Percentiles rank a stretch among this genome's conserved stretches.
Conservation (phyloP, 2,329 filamentous ascomycete genomes). For the Microcera coccophila region DNA sequence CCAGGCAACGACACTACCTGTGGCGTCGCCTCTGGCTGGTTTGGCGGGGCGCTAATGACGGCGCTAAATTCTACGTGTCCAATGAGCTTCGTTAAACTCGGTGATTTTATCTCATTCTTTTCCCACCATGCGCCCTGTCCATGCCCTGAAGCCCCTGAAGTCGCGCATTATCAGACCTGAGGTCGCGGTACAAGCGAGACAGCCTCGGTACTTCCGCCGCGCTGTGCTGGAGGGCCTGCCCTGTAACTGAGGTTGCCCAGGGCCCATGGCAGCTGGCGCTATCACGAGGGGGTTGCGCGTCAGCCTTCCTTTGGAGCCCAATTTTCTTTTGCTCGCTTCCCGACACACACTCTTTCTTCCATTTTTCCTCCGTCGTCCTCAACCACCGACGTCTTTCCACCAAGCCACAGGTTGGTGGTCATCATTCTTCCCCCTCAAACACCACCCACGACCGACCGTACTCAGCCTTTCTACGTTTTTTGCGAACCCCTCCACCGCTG, state of each 20-base stretch:
- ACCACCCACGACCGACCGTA: too few relatives aligned
- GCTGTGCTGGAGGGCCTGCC: not conserved
- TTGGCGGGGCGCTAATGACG: slow-evolving; percentile 35
- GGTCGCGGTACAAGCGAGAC: slow-evolving; percentile 17
- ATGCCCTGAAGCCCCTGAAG: slow-evolving; percentile 38
- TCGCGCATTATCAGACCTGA: slow-evolving; percentile 32
- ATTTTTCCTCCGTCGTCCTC: slow-evolving; percentile 18
- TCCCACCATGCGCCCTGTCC: slow-evolving; percentile 31
- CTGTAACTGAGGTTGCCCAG: not conserved
- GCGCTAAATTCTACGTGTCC: slow-evolving; percentile 33
- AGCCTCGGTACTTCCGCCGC: slow-evolving; percentile 1
- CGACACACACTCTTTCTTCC: slow-evolving; percentile 18
- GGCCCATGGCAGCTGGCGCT: not conserved
- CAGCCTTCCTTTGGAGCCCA: not conserved
- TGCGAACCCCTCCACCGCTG: not conserved
- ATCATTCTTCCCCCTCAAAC: not conserved
- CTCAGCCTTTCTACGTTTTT: not conserved
- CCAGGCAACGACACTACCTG: slow-evolving; percentile 37
- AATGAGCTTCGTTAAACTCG: slow-evolving; percentile 34
- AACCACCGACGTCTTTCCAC: slow-evolving; percentile 11
- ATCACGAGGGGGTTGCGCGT: not conserved
- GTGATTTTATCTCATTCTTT: slow-evolving; percentile 40
- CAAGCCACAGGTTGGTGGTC: not conserved
- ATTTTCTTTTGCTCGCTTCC: slow-evolving; percentile 9
- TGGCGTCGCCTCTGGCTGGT: slow-evolving; percentile 41